Evolutionary conservation across 2,329 filamentous ascomycete species (phyloP), one percentile per base, ranked within the genome.

Genomic region (Exophiala sp.): DNA sequence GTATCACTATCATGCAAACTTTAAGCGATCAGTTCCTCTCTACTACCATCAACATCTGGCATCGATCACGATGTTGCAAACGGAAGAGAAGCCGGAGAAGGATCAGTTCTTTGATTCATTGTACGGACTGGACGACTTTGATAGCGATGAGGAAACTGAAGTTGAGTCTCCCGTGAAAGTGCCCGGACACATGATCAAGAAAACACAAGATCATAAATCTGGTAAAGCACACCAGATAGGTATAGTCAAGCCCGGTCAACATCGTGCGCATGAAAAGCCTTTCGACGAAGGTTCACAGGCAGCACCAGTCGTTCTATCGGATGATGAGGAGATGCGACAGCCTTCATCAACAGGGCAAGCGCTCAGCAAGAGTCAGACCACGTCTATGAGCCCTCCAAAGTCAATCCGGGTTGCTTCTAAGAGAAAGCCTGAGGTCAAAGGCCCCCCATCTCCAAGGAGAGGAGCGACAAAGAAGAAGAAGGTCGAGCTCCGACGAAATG

Each of bases 91-190:
- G 49, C 50, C 57, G 47, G 59, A 61, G 56, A 61, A 58, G 32
- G 58, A 61, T n/a, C 44, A 51, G 9, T 64, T 64, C 54, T 64
- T 63, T 40, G 46, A 49, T 14, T 49, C 58, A 11, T 35, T 64
- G 29, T 53, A 60, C 38, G 50, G 40, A 2, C 44, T 64, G 7
- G 63, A 66, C 12, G 61, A 67, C 29, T 56, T 64, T 38, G 63
- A 62, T 5, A 50, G 63, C 10, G 58, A 66, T 20, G 51, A 55
- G 18, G 47, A 57, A 57, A 41, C 60, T 63, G 62, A 57, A 66
- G 62, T 40, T 64, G 62, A 21, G 12, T 7, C 39, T 11, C 14
- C 18, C 20, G 21, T 32, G 11, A 32, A 24, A 45, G 24, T 29
- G 24, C 6, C 14, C 42, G 11, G 42, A 33, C n/a, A 33, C 41